Evolutionary conservation across 1,284 basidiomycete genomes (phyloP).

Genomic region (Lignosus rhinocerotis): DNA sequence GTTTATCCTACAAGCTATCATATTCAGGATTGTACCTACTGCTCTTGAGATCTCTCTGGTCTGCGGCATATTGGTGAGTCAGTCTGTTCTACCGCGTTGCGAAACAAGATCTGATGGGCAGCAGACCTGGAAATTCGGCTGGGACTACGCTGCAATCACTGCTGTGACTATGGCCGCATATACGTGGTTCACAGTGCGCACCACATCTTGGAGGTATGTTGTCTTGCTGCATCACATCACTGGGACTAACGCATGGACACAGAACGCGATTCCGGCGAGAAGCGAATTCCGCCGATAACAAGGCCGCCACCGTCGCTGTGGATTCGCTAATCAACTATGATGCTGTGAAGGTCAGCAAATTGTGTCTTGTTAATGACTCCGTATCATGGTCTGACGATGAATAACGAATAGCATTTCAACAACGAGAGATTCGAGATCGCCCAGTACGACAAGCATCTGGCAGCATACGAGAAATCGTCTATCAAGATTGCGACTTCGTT

Average conservation of each 20-base stretch:
- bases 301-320: slow-evolving; percentile 90
- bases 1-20: slow-evolving; percentile 90
- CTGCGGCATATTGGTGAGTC: slow-evolving; percentile 88
- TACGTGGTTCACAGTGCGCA: slow-evolving; percentile 96
- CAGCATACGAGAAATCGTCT: slow-evolving; percentile 87
- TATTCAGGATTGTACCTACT: slow-evolving; percentile 96
- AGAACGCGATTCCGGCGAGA: slow-evolving; percentile 93
- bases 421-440: slow-evolving; percentile 91
- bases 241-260: neutral
- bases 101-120: neutral
- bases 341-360: slow-evolving; percentile 81
- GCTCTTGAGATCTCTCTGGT: slow-evolving; percentile 96
- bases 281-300: slow-evolving; percentile 96
- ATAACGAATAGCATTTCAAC: slow-evolving; percentile 80
- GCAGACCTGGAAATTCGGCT: slow-evolving; percentile 95
- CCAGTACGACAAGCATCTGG: slow-evolving; percentile 90
- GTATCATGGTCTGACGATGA: neutral
- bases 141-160: slow-evolving; percentile 94
- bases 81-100: neutral
- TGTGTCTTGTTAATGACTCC: neutral
- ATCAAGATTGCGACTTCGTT: slow-evolving; percentile 95
- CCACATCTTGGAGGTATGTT: slow-evolving; percentile 89
- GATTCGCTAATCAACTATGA: slow-evolving; percentile 98
- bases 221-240: neutral
- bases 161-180: slow-evolving; percentile 86